Percentiles rank a stretch among this genome's conserved stretches.
Conservation (phyloP, 176 grass and related monocot species). For the Thalia dealbata region DNA sequence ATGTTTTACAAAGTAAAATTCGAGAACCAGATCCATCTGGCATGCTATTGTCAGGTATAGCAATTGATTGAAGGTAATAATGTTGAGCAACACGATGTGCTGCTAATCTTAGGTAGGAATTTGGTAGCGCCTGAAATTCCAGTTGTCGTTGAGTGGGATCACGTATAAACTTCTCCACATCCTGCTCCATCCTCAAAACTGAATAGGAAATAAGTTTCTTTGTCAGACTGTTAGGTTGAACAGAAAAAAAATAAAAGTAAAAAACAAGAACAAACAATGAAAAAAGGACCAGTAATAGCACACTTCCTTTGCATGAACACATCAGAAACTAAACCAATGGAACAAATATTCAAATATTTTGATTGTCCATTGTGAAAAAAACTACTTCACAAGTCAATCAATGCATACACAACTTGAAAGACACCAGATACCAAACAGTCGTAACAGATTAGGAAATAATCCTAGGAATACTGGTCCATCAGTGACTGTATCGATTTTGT, state of each 20-base stretch:
- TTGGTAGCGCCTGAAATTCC: constrained; percentile 61
- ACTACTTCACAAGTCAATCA: background rate
- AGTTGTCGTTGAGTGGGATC: constrained; percentile 49
- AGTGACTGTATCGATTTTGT: too few relatives aligned
- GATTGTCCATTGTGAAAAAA: too few relatives aligned
- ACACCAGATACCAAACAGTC: too few relatives aligned
- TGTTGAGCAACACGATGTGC: constrained; percentile 86
- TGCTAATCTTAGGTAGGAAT: constrained; percentile 75
- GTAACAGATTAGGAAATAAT: too few relatives aligned
- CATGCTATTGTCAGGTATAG: constrained; percentile 54
- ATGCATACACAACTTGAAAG: too few relatives aligned
- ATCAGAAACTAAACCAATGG: background rate
- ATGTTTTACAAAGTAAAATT: constrained; percentile 59
- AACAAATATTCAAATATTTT: background rate
- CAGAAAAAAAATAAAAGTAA: background rate
- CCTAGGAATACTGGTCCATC: too few relatives aligned
- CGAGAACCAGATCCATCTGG: constrained; percentile 75
- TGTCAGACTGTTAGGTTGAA: constrained; percentile 9
- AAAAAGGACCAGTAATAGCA: background rate
- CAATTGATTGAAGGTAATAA: constrained; percentile 82
- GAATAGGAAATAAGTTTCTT: constrained; percentile 13
- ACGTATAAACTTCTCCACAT: constrained; percentile 70
- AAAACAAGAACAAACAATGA: background rate
- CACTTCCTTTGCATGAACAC: background rate
- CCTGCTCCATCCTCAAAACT: constrained; percentile 98